phyloP scores from a whole-genome alignment of 2,329 filamentous ascomycete genomes.

The Coniochaeta prunicola region DNA sequence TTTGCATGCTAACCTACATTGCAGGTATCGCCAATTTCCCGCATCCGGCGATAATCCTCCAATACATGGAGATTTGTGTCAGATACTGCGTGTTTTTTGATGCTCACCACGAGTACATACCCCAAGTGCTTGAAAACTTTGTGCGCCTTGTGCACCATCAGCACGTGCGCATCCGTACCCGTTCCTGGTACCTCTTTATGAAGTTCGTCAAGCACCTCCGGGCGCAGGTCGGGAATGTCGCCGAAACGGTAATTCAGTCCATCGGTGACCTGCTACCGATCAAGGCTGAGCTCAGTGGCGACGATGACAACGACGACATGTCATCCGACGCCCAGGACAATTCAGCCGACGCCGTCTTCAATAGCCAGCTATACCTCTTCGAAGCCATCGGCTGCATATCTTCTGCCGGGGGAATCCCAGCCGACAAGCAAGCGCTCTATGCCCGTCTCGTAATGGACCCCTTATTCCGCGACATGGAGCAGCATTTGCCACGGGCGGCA shows the following conservation, averaged over 20 bases:
- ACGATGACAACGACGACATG: slow-evolving; percentile 81
- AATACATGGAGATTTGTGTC: slow-evolving; percentile 98
- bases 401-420: slow-evolving; percentile 68
- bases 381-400: slow-evolving; percentile 92
- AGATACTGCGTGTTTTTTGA: slow-evolving; percentile 93
- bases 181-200: slow-evolving; percentile 96
- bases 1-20: slow-evolving; percentile 9
- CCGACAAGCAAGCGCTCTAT: slow-evolving; percentile 81
- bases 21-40: slow-evolving; percentile 75
- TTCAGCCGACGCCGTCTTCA: slow-evolving; percentile 85
- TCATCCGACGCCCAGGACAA: slow-evolving; percentile 80
- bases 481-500: slow-evolving; percentile 68
- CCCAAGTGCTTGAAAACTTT: slow-evolving; percentile 83
- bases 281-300: slow-evolving; percentile 77
- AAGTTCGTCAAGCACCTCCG: slow-evolving; percentile 85
- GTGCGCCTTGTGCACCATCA: slow-evolving; percentile 83
- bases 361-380: slow-evolving; percentile 85
- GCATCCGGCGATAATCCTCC: slow-evolving; percentile 85
- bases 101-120: slow-evolving; percentile 71
- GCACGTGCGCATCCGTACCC: slow-evolving; percentile 76
- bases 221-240: slow-evolving; percentile 77
- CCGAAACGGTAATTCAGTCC: slow-evolving; percentile 85
- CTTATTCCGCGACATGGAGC: slow-evolving; percentile 82
- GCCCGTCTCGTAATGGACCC: slow-evolving; percentile 83
- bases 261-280: slow-evolving; percentile 84